Conservation (phyloP, 768 basidiomycete species). For the Phaffia australis region DNA sequence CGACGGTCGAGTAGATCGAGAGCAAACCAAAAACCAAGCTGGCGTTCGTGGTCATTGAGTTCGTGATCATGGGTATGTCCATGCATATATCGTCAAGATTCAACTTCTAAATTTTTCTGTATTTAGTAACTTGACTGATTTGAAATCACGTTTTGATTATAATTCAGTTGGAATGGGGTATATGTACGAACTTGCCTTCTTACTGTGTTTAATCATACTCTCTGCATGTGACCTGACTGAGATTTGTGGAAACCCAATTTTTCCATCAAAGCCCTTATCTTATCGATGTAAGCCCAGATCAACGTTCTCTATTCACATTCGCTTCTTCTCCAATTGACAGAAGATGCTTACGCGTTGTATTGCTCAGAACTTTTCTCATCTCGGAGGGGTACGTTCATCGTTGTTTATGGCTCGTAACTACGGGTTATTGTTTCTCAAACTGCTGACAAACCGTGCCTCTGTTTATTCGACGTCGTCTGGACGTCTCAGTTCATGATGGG, state of each 20-base stretch:
- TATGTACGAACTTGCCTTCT: constrained; percentile 31
- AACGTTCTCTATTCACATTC: not conserved
- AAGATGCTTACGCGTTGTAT: not conserved
- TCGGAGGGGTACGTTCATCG: constrained; percentile 46
- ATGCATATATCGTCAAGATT: constrained; percentile 57
- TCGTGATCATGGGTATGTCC: constrained; percentile 49
- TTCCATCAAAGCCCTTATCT: constrained; percentile 41
- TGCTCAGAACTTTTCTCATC: constrained; percentile 65
- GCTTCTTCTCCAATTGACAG: not conserved
- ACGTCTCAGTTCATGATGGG: constrained; percentile 34
- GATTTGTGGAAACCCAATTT: not conserved
- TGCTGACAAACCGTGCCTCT: no score
- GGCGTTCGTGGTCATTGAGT: constrained; percentile 70
- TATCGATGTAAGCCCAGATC: constrained; percentile 46
- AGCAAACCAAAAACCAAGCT: constrained; percentile 73
- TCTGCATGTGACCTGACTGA: not conserved
- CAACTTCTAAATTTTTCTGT: not conserved
- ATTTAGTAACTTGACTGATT: not conserved
- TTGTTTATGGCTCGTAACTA: not conserved
- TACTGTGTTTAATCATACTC: not conserved
- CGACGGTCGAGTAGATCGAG: constrained; percentile 44
- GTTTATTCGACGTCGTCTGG: not conserved
- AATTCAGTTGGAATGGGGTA: constrained; percentile 28
- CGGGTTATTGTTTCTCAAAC: not conserved
- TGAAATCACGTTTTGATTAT: not conserved